A percentile compares a stretch with the other conserved stretches of the same genome.
phyloP scores from a whole-genome alignment of 2,329 filamentous ascomycete species.

The Epichloe elymi region DNA sequence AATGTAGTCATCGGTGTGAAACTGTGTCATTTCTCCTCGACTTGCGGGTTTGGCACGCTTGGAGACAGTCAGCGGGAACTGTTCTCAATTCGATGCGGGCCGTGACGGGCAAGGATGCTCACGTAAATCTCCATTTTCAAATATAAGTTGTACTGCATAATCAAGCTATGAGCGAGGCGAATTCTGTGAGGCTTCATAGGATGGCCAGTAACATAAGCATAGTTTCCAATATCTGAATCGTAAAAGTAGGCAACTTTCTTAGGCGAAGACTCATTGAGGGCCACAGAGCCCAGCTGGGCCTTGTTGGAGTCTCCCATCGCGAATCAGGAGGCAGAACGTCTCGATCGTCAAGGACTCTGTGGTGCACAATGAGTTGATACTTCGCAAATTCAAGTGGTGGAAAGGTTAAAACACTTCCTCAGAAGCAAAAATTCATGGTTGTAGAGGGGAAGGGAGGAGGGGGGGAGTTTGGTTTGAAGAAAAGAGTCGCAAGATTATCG shows the following conservation, averaged over 20 bases:
- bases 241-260: constrained; percentile 98
- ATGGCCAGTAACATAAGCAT: constrained; percentile 91
- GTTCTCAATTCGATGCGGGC: not conserved
- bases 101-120: constrained; percentile 29
- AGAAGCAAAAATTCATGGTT: not conserved
- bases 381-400: not conserved
- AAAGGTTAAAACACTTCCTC: not conserved
- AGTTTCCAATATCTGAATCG: constrained; percentile 95
- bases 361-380: not conserved
- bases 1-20: constrained; percentile 91
- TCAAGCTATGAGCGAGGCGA: constrained; percentile 85
- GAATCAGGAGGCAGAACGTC: not conserved
- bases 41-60: constrained; percentile 78
- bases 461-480: not conserved
- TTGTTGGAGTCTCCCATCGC: constrained; percentile 24
- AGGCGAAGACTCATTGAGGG: constrained; percentile 32
- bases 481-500: constrained; percentile 1
- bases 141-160: constrained; percentile 92
- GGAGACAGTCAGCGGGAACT: not conserved
- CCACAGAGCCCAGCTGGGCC: constrained; percentile 28
- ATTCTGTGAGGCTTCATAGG: constrained; percentile 99
- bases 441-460: not conserved
- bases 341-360: not conserved
- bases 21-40: constrained; percentile 80
- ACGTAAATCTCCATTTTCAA: constrained; percentile 95